These are phyloP conservation scores for Syncephalis plumigaleata DNA, from an alignment of 371 early-diverging fungal species.

Conservation along the genomic window DNA sequence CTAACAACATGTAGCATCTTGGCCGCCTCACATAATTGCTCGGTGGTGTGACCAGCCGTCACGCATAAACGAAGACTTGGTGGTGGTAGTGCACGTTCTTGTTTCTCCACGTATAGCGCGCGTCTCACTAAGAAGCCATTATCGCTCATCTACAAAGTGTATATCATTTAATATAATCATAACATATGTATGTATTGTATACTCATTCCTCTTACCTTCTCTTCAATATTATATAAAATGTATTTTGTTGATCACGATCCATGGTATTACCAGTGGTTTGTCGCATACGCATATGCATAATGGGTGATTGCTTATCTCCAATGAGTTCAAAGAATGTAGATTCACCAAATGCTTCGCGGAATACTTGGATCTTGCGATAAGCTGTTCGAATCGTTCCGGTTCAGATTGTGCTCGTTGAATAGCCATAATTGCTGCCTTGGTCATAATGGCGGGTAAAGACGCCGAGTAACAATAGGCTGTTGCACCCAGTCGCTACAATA, in stretches of 20 bases:
- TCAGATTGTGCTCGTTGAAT: slow-evolving; percentile 38
- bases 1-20: slow-evolving; percentile 28
- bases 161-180: background rate
- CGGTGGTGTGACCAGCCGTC: slow-evolving; percentile 50
- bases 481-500: slow-evolving; percentile 70
- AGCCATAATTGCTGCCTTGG: slow-evolving; percentile 77
- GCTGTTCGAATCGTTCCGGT: slow-evolving; percentile 7
- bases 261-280: slow-evolving; percentile 20
- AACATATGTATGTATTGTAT: background rate
- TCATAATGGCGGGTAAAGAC: slow-evolving; percentile 92
- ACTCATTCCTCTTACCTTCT: slow-evolving; percentile 26
- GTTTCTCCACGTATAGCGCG: slow-evolving; percentile 72
- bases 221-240: slow-evolving; percentile 67
- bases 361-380: background rate
- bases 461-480: slow-evolving; percentile 96
- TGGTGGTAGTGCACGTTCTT: slow-evolving; percentile 53
- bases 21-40: slow-evolving; percentile 75
- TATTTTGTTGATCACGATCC: slow-evolving; percentile 32
- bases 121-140: slow-evolving; percentile 68
- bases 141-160: slow-evolving; percentile 32
- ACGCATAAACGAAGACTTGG: slow-evolving; percentile 74
- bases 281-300: slow-evolving; percentile 51
- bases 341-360: slow-evolving; percentile 5
- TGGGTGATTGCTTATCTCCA: slow-evolving; percentile 20
- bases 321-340: slow-evolving; percentile 9